Base-by-base conservation (phyloP, 805 yeast genomes). In the Candida vartiovaarae region DNA sequence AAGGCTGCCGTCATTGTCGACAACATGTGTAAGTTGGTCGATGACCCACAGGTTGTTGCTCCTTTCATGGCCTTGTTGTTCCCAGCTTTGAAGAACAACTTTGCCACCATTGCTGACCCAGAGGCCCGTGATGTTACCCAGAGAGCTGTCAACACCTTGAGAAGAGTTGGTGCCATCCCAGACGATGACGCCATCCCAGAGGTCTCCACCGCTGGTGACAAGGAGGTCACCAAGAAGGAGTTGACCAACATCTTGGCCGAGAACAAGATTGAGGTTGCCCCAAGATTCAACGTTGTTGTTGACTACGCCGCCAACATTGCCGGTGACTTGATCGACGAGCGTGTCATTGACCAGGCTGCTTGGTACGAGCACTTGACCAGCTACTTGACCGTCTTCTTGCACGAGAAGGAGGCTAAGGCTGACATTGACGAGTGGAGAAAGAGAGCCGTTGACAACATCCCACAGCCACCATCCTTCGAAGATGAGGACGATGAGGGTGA, bases 11-110 rank as follows among this genome's bases (percentile, higher is more conserved):
- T 91, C 52, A 87, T 89, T 49, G 96, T 91, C 48, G 84, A 93
- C 38, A 93, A 93, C 95, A 93, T 93, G 99, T 93, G 99, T 86
- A 93, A 93, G 76, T 87, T 93, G 74, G 99, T 93, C 77, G 99
- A 93, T 70, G 99, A 93, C 71, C 99, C 99, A 62, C 98, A 93
- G 78, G 95, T 93, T 67, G 95, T 93, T 74, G 99, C 98, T 78
- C 99, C 99, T 59, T 93, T 93, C 87, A 76, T 93, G 84, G 76
- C 78, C 74, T 85, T 84, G 68, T 82, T 93, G 65, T 84, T 88
- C 78, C 99, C 99, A 69, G 86, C 96, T 65, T 79, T 93, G 73
- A 87, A 87, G 82, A 71, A 82, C 68, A 93, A 93, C 86, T 81
- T 83, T 76, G 74, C 85, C 66, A 88, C 86, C 77, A 90, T 93